Conservation (phyloP, 208 protist species). For the Acanthamoeba triangularis region DNA sequence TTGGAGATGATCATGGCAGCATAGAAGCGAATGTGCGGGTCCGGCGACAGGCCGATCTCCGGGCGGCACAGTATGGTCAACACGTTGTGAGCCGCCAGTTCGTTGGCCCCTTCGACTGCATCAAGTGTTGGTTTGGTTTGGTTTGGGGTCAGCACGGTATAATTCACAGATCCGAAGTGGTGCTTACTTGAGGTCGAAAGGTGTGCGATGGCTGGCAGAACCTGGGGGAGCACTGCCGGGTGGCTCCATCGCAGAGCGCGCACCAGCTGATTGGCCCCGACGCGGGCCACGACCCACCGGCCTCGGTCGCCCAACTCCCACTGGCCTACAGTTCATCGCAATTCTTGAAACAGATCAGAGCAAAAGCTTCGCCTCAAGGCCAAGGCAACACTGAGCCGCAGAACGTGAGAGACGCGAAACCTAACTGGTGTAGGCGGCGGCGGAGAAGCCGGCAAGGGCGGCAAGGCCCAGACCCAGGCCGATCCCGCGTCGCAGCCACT, state of each 20-base stretch:
- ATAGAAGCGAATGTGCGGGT: slow-evolving; percentile 14
- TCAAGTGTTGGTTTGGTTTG: neutral
- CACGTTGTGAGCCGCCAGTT: neutral
- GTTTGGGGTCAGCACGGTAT: neutral
- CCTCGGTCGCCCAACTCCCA: neutral
- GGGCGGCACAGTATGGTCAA: neutral
- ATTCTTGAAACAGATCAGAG: too few species aligned
- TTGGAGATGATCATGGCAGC: neutral
- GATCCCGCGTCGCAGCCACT: neutral
- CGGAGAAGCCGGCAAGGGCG: slow-evolving; percentile 21
- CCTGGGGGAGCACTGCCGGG: slow-evolving; percentile 1
- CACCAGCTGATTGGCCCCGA: neutral
- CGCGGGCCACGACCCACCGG: neutral
- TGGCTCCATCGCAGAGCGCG: slow-evolving; percentile 12
- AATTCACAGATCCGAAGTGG: neutral
- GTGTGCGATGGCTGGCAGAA: neutral
- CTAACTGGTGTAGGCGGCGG: neutral
- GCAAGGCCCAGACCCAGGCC: slow-evolving; percentile 27
- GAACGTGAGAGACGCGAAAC: neutral
- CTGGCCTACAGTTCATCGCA: neutral
- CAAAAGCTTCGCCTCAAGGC: too few species aligned
- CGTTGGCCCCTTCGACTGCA: neutral
- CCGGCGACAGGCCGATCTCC: neutral
- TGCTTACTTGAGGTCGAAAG: neutral
- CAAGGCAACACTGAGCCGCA: too few species aligned